Percentiles rank a stretch among this genome's conserved stretches.
These are phyloP conservation scores for Oidiodendron maius DNA, from an alignment of 495 filamentous ascomycete species.

Conservation along the genomic window DNA sequence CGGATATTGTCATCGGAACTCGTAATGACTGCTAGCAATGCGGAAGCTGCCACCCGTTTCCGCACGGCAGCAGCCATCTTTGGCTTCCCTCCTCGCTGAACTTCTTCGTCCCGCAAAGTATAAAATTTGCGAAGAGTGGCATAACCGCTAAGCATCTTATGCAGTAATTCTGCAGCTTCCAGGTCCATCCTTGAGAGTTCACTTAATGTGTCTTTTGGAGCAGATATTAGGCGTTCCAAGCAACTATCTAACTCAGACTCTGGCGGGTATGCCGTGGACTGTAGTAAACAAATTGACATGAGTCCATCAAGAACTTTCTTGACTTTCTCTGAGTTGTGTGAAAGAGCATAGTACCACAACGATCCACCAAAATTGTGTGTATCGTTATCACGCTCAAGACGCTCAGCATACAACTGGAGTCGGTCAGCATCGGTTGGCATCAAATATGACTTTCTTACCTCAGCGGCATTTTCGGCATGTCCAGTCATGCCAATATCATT, in stretches of 20 bases:
- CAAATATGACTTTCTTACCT: slow-evolving; percentile 41
- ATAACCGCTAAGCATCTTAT: slow-evolving; percentile 82
- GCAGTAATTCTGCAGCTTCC: slow-evolving; percentile 73
- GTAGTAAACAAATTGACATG: slow-evolving; percentile 76
- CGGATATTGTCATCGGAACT: slow-evolving; percentile 85
- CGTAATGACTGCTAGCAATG: slow-evolving; percentile 70
- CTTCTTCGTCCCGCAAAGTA: slow-evolving; percentile 67
- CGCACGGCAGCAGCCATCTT: slow-evolving; percentile 39
- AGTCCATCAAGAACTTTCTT: slow-evolving; percentile 78
- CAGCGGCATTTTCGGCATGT: slow-evolving; percentile 66
- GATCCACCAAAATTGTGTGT: slow-evolving; percentile 73
- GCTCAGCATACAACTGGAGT: slow-evolving; percentile 68
- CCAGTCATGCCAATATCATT: slow-evolving; percentile 61
- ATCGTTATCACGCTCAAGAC: slow-evolving; percentile 52
- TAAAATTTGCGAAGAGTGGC: slow-evolving; percentile 84
- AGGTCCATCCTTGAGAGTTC: slow-evolving; percentile 59
- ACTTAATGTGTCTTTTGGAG: slow-evolving; percentile 60
- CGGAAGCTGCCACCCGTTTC: slow-evolving; percentile 60
- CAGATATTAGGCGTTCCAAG: slow-evolving; percentile 57
- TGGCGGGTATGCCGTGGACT: slow-evolving; percentile 73
- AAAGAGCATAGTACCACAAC: slow-evolving; percentile 79
- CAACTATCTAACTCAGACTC: slow-evolving; percentile 58
- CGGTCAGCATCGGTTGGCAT: slow-evolving; percentile 3
- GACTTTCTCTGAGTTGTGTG: slow-evolving; percentile 66
- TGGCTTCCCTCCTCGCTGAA: slow-evolving; percentile 31